Evolutionary conservation across 140 eudicot genomes (phyloP), one percentile per base, ranked within the genome.

Genomic region (Cichorium intybus): DNA sequence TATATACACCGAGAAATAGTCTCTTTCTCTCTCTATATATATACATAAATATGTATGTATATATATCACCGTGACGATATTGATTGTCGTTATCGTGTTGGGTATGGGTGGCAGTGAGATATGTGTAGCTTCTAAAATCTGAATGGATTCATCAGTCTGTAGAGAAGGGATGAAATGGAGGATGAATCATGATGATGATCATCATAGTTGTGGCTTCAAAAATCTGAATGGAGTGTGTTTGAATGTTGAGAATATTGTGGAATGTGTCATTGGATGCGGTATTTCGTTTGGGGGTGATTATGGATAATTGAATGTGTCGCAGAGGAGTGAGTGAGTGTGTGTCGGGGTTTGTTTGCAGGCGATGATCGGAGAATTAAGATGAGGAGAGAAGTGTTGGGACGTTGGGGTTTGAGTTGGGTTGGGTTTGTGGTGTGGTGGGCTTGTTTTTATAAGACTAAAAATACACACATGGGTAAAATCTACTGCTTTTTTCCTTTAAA

Each of bases 351-450:
- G 24, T 24, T 48, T 14, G 4, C 24, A 48, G 26, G 16, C 4
- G 54, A 48, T 48, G 54, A 48, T 48, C 54, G 54, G 54, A 48
- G 54, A 7, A 48, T 48, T 18, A 0, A 18, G 54, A 48, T 12
- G 7, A 41, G 48, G 48, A 41, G 54, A 15, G 24, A 20, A 17
- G 24, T 6, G 48, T 41, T 15, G 48, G 23, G 45, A 28, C n/a
- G 47, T 58, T 58, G 46, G 64, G 26, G 49, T 39, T 39, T 3
- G 15, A 7, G 14, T 31, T 43, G 49, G 49, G 49, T 43, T 43
- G 47, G 64, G 47, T 58, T 58, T 58, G 64, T 58, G 4, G 12
- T 17, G 47, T 5, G 22, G 35, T 58, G 64, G 64, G n/a, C 64
- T 31, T 58, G 46, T 29, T 58, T 58, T 31, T 51, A 51, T 51